Base-by-base conservation (phyloP, 1,284 basidiomycete species). In the Leucoagaricus sp. region DNA sequence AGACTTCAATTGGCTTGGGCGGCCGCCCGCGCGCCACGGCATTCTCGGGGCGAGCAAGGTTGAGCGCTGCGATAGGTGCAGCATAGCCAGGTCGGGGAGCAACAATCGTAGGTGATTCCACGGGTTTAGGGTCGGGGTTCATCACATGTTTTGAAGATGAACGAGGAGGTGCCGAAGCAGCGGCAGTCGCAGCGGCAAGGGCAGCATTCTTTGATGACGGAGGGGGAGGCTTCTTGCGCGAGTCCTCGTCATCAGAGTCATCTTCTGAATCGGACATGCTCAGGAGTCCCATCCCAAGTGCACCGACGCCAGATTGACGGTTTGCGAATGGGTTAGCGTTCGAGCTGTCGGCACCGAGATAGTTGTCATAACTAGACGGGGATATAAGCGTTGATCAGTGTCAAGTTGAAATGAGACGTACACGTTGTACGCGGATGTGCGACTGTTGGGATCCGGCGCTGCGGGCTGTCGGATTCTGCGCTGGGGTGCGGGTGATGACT, bases 71-170 rank as follows among this genome's bases (percentile, higher is more conserved):
- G 36, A 89, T 79, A 34, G 84, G 84, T 1, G 86, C 82, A 28
- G 85, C 82, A 64, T 91, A 90, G 8, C 89, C 88, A 3, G 89
- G 87, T 38, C 79, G 79, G 29, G 88, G 87, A 4, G 86, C 83
- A 9, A 84, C 87, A 60, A 89, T 82, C 4, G 78, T 76, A 29
- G 81, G 75, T 31, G 73, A 61, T 6, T 67, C 53, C 41, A 46
- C 55, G 34, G 62, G 59, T 28, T 57, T 48, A 49, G 57, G 33
- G 52, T 50, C 40, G 50, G 29, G 13, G 13, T 49, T 57, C 6
- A 41, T 23, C 12, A 21, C 57, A 10, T 54, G 47, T 29, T 50
- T 45, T 23, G 40, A 47, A 36, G 49, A 47, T 42, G 44, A 29
- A 10, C 28, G 60, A 49, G 61, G 48, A 19, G 49, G 49, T 28